These are phyloP conservation scores for Suillus paluster DNA, from an alignment of 768 basidiomycete genomes.

Conservation along the genomic window DNA sequence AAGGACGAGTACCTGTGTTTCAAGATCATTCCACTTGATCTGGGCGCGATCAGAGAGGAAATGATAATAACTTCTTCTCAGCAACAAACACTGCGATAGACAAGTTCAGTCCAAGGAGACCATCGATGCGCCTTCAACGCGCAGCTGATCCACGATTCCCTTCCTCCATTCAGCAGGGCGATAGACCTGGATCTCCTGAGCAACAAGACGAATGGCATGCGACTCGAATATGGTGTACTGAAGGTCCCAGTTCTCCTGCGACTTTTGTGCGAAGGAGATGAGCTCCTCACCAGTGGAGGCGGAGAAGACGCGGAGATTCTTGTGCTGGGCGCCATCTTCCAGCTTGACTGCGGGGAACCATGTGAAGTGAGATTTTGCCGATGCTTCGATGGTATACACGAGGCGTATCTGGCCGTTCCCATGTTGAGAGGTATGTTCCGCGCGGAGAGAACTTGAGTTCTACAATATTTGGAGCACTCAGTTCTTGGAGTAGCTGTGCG, in stretches of 20 bases:
- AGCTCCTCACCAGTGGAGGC: slow-evolving; percentile 86
- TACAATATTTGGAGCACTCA: slow-evolving; percentile 72
- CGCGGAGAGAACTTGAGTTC: slow-evolving; percentile 93
- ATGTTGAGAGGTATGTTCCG: slow-evolving; percentile 92
- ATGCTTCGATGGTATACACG: slow-evolving; percentile 26
- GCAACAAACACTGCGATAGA: not conserved
- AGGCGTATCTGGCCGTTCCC: slow-evolving; percentile 83
- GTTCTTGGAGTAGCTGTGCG: slow-evolving; percentile 65
- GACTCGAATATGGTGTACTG: slow-evolving; percentile 92
- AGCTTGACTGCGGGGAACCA: slow-evolving; percentile 60
- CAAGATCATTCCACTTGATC: slow-evolving; percentile 96
- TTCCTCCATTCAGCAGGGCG: slow-evolving; percentile 79
- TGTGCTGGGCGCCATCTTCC: slow-evolving; percentile 90
- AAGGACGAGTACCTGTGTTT: slow-evolving; percentile 88
- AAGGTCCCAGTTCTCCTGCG: slow-evolving; percentile 88
- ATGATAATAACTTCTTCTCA: not conserved
- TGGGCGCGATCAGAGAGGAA: slow-evolving; percentile 78
- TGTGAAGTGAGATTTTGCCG: slow-evolving; percentile 13
- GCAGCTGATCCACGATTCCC: slow-evolving; percentile 81
- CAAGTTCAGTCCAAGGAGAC: slow-evolving; percentile 83
- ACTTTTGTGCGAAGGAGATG: slow-evolving; percentile 74
- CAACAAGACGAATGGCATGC: slow-evolving; percentile 80
- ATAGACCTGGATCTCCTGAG: slow-evolving; percentile 83
- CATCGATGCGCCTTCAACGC: slow-evolving; percentile 80
- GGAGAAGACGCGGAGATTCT: slow-evolving; percentile 92